Evolutionary conservation across 148 eudicot species (phyloP).

Genomic region (Rhododendron ferrugineum): DNA sequence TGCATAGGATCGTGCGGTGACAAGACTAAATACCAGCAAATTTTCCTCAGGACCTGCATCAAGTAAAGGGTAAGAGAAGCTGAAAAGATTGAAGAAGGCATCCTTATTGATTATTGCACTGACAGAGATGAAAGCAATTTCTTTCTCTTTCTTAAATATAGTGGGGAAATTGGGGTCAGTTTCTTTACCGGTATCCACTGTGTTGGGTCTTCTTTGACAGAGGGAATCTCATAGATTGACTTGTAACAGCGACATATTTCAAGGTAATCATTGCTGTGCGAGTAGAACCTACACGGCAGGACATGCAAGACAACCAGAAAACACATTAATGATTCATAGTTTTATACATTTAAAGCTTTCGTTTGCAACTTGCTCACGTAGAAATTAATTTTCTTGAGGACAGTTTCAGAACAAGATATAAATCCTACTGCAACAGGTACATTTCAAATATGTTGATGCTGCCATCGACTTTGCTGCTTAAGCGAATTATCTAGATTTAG

Average conservation of each 20-base stretch:
- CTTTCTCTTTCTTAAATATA: background rate
- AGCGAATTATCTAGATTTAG: background rate
- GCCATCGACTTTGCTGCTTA: background rate
- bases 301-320: background rate
- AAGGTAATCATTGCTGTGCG: conserved; percentile 66
- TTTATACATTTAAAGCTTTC: background rate
- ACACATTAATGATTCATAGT: background rate
- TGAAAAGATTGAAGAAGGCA: conserved; percentile 1
- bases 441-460: background rate
- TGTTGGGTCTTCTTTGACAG: conserved; percentile 61
- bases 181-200: conserved; percentile 68
- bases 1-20: conserved; percentile 96
- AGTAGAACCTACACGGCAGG: conserved; percentile 38
- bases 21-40: conserved; percentile 86
- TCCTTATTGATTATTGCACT: background rate
- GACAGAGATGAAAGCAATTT: background rate
- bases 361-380: background rate
- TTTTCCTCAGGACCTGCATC: conserved; percentile 69
- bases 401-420: background rate
- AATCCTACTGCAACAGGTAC: background rate
- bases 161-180: background rate
- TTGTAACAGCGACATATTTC: conserved; percentile 77
- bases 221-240: conserved; percentile 78
- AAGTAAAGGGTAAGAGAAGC: background rate
- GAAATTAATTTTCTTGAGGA: background rate